Conservation (phyloP, 495 filamentous ascomycete genomes). For the Hypoxylon rickii region DNA sequence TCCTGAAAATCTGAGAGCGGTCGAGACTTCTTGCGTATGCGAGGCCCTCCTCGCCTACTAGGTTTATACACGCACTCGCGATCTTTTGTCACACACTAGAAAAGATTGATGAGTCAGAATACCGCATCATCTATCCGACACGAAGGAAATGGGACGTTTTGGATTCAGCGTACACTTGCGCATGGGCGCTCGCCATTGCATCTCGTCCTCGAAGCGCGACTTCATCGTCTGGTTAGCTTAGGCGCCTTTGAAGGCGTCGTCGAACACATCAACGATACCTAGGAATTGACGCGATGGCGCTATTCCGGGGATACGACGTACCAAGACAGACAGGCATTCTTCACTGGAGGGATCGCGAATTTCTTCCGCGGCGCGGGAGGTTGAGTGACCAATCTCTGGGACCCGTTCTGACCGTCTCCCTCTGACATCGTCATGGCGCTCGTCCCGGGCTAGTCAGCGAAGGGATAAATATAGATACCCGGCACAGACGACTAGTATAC, state of each 20-base stretch:
- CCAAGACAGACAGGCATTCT: constrained; percentile 67
- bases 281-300: constrained; percentile 14
- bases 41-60: constrained; percentile 61
- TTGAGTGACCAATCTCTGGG: constrained; percentile 29
- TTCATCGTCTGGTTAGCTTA: constrained; percentile 32
- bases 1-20: constrained; percentile 35
- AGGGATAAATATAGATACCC: neutral
- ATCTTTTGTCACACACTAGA: constrained; percentile 57
- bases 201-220: constrained; percentile 61
- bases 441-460: neutral
- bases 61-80: constrained; percentile 60
- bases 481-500: too few relatives aligned
- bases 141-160: neutral
- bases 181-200: constrained; percentile 63
- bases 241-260: too few relatives aligned
- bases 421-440: constrained; percentile 31
- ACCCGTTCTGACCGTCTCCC: constrained; percentile 29
- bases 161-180: constrained; percentile 54
- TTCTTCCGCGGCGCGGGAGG: constrained; percentile 41
- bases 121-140: neutral
- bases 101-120: constrained; percentile 13
- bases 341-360: constrained; percentile 60
- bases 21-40: constrained; percentile 42
- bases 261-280: neutral
- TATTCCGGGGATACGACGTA: constrained; percentile 40